A percentile compares a stretch with the other conserved stretches of the same genome.
These are phyloP conservation scores for Jacaranda mimosifolia DNA, from an alignment of 257 asterid species.

Conservation along the genomic window DNA sequence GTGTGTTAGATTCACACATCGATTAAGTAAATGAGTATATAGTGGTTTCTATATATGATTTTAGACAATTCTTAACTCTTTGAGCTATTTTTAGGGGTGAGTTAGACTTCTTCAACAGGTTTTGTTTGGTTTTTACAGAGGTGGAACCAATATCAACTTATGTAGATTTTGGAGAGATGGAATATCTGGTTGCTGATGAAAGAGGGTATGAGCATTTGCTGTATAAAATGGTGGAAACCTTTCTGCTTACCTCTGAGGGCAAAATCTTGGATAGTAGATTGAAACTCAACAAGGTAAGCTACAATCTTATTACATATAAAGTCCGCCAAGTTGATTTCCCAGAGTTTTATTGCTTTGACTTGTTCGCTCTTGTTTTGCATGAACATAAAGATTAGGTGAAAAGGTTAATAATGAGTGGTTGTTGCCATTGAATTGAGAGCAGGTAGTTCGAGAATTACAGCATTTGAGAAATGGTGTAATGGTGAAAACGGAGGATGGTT, in stretches of 20 bases:
- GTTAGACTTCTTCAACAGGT: too few species aligned
- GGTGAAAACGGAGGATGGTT: conserved; percentile 87
- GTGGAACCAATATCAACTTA: conserved; percentile 94
- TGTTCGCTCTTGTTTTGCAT: too few species aligned
- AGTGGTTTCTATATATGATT: too few species aligned
- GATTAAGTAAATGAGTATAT: too few species aligned
- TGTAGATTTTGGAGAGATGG: conserved; percentile 87
- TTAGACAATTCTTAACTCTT: too few species aligned
- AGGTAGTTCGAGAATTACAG: conserved; percentile 91
- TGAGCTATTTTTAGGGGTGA: too few species aligned
- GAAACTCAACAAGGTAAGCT: conserved; percentile 72
- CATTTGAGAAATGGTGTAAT: conserved; percentile 84
- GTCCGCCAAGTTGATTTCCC: too few species aligned
- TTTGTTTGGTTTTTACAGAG: conserved; percentile 57
- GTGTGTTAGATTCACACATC: too few species aligned
- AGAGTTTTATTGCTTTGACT: too few species aligned
- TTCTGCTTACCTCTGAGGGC: conserved; percentile 65
- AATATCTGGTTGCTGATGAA: conserved; percentile 85
- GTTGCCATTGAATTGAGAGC: conserved; percentile 47
- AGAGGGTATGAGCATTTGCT: conserved; percentile 93
- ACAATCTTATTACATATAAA: too few species aligned
- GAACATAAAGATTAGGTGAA: too few species aligned
- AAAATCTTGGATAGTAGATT: conserved; percentile 70
- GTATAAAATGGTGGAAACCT: conserved; percentile 67
- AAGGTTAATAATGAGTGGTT: conserved; percentile 16